phyloP scores from a whole-genome alignment of 805 yeast species.

The Pichia occidentalis region DNA sequence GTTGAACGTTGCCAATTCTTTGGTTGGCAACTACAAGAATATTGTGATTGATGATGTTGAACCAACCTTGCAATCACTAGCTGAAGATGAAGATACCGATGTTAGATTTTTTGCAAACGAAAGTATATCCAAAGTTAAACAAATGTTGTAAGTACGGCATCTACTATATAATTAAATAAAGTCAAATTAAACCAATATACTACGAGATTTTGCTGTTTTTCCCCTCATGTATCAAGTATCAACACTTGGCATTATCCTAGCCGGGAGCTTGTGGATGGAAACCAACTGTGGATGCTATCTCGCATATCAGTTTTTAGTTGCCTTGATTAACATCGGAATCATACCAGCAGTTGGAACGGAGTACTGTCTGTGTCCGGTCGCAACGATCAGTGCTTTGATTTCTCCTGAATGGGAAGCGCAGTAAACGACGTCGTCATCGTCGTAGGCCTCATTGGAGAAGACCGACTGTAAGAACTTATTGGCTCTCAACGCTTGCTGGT shows the following conservation, averaged over 20 bases:
- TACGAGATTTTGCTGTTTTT: neutral
- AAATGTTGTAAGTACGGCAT: conserved; percentile 13
- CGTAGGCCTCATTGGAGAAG: conserved; percentile 29
- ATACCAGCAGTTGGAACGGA: conserved; percentile 61
- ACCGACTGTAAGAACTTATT: conserved; percentile 39
- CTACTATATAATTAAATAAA: conserved; percentile 1
- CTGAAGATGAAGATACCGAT: conserved; percentile 73
- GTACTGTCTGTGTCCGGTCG: conserved; percentile 47
- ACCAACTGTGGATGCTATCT: no score
- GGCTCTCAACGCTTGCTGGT: conserved; percentile 45
- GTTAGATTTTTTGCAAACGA: conserved; percentile 79
- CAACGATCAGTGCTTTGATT: conserved; percentile 45
- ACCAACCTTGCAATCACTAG: conserved; percentile 58
- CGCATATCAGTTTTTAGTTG: conserved; percentile 25
- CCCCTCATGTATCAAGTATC: neutral
- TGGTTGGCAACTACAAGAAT: conserved; percentile 31
- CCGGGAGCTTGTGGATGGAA: no score
- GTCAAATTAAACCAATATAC: conserved; percentile 3
- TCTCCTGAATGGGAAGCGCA: conserved; percentile 60
- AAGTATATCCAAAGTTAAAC: conserved; percentile 27
- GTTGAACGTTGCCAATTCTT: conserved; percentile 50
- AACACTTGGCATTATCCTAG: no score
- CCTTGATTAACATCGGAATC: conserved; percentile 53
- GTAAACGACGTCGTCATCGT: conserved; percentile 33
- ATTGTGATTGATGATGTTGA: conserved; percentile 46